Evolutionary conservation across 176 grass and related monocot genomes (phyloP).

Genomic region (Raddia guianensis): DNA sequence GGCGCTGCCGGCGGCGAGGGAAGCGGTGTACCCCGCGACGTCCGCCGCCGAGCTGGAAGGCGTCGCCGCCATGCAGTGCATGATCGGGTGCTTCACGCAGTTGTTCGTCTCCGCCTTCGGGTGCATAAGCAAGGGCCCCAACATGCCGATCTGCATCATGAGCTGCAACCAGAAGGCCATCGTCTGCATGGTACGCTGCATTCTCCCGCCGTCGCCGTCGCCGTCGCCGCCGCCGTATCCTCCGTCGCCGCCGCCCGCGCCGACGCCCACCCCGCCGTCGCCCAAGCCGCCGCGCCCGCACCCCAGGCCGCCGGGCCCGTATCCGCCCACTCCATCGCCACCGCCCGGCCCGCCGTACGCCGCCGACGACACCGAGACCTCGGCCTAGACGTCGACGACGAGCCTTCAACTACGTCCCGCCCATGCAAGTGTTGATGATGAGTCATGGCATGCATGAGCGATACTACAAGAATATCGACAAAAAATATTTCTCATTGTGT

Average conservation of each 20-base stretch:
- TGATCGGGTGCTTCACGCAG: constrained; percentile 49
- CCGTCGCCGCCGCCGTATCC: not conserved
- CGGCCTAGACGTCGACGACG: not conserved
- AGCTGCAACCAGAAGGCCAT: constrained; percentile 50
- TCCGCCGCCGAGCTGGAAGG: constrained; percentile 11
- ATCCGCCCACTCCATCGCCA: not conserved
- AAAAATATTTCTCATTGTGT: not conserved
- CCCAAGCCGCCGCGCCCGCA: not conserved
- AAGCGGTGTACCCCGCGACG: not conserved
- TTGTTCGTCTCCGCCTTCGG: constrained; percentile 43
- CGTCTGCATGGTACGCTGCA: constrained; percentile 50
- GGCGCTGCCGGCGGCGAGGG: not conserved
- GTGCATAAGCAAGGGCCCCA: constrained; percentile 52
- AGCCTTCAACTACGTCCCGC: not conserved
- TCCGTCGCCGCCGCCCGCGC: not conserved
- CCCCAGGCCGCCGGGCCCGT: not conserved
- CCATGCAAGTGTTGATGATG: not conserved
- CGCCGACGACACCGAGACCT: not conserved
- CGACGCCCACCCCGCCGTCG: not conserved
- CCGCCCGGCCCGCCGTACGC: constrained; percentile 24
- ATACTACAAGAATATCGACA: not conserved
- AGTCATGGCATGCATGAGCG: too few species aligned
- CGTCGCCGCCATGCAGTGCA: constrained; percentile 8
- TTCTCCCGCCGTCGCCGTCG: constrained; percentile 31
- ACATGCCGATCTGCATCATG: constrained; percentile 52